A percentile compares a stretch with the other conserved stretches of the same genome.
phyloP scores from a whole-genome alignment of 1,139 yeast genomes.

The Geotrichum candidum region DNA sequence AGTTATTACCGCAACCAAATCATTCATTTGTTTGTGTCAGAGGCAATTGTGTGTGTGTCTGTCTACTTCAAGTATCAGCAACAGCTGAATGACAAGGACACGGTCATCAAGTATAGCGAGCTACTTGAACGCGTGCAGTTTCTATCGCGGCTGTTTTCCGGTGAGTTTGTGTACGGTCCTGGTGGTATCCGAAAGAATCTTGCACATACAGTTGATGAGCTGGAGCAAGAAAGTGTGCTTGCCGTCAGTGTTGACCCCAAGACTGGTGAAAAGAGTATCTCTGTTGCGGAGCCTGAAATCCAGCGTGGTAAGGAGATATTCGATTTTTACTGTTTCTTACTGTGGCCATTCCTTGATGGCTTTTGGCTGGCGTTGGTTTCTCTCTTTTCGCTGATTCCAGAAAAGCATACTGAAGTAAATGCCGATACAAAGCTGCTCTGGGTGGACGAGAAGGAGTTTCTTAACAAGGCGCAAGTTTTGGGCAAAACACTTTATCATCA shows the following conservation, averaged over 20 bases:
- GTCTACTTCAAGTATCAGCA: constrained; percentile 29
- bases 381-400: constrained; percentile 35
- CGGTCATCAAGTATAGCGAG: constrained; percentile 23
- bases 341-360: constrained; percentile 44
- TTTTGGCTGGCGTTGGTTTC: constrained; percentile 41
- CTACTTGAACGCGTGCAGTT: constrained; percentile 31
- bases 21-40: constrained; percentile 40
- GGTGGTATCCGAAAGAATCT: constrained; percentile 37
- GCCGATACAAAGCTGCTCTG: constrained; percentile 21
- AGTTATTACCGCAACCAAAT: constrained; percentile 42
- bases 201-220: constrained; percentile 30
- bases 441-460: constrained; percentile 34
- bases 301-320: constrained; percentile 34
- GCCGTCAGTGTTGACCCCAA: neutral
- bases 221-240: constrained; percentile 33
- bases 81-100: constrained; percentile 19
- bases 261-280: constrained; percentile 9
- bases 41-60: constrained; percentile 38
- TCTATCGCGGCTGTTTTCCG: constrained; percentile 36
- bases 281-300: constrained; percentile 26
- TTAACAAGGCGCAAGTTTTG: constrained; percentile 34
- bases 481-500: constrained; percentile 41
- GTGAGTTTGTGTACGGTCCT: constrained; percentile 40
- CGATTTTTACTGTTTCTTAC: constrained; percentile 40
- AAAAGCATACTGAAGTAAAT: neutral